Percentiles rank a stretch among this genome's conserved stretches.
phyloP scores from a whole-genome alignment of 2,329 filamentous ascomycete genomes.

The Karstenula rhodostoma region DNA sequence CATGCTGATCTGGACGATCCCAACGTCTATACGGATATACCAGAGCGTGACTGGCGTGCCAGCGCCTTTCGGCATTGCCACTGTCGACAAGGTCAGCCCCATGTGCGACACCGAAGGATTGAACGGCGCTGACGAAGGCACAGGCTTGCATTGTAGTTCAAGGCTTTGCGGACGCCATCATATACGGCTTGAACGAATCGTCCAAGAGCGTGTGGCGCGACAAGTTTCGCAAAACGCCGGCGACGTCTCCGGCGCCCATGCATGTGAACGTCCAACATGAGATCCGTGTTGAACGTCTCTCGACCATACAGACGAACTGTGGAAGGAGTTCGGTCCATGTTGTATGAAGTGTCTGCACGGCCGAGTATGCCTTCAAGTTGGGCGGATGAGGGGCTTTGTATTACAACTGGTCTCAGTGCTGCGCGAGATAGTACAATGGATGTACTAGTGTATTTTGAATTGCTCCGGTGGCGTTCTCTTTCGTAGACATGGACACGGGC shows the following conservation, averaged over 20 bases:
- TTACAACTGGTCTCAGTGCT: no score
- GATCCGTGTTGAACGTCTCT: constrained; percentile 17
- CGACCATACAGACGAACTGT: not conserved
- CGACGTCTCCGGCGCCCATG: constrained; percentile 9
- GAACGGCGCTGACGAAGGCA: not conserved
- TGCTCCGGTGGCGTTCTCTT: no score
- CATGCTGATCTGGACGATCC: constrained; percentile 54
- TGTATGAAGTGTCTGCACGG: not conserved
- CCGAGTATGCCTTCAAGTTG: no score
- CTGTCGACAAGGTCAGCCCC: constrained; percentile 46
- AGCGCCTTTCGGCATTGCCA: constrained; percentile 49
- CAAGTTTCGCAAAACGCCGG: constrained; percentile 16
- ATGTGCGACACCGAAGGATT: not conserved
- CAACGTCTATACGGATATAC: constrained; percentile 53
- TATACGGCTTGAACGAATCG: constrained; percentile 47
- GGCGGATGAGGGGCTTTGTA: no score
- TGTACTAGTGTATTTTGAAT: no score
- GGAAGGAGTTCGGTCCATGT: not conserved
- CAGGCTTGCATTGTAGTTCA: constrained; percentile 52
- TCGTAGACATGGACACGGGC: no score
- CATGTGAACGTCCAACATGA: constrained; percentile 20
- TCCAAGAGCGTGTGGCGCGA: constrained; percentile 28
- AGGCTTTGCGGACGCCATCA: constrained; percentile 52
- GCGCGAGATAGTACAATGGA: no score
- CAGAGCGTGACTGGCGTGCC: constrained; percentile 45